phyloP scores from a whole-genome alignment of 129 eudicot genomes.

The Saposhnikovia divaricata region DNA sequence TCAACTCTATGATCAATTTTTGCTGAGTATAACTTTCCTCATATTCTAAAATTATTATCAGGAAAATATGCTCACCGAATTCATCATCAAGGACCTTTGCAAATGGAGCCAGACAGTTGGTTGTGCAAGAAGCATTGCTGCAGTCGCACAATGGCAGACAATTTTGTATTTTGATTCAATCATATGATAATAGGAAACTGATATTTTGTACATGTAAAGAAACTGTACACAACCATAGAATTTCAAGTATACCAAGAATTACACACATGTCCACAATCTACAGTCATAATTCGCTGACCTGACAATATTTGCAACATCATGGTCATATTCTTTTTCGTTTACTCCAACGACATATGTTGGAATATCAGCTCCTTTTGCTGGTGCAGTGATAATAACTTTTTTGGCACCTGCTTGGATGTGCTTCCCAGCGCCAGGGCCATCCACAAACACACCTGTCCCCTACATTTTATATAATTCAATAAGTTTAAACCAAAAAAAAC shows the following conservation, averaged over 20 bases:
- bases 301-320: conserved; percentile 63
- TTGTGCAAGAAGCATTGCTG: conserved; percentile 99
- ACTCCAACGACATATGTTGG: conserved; percentile 97
- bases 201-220: not conserved
- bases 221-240: not conserved
- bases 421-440: conserved; percentile 97
- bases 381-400: conserved; percentile 94
- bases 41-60: not conserved
- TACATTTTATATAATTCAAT: conserved; percentile 15
- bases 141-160: not conserved
- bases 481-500: not conserved
- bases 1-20: conserved; percentile 37
- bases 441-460: conserved; percentile 98
- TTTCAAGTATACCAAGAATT: not conserved
- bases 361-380: conserved; percentile 94
- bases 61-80: conserved; percentile 43
- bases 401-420: conserved; percentile 97
- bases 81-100: conserved; percentile 86
- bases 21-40: not conserved
- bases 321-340: conserved; percentile 57
- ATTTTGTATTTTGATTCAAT: not conserved
- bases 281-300: conserved; percentile 35
- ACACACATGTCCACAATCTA: not conserved
- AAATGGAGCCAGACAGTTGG: conserved; percentile 97
- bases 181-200: not conserved